These are phyloP conservation scores for Cladosporium velox DNA, from an alignment of 2,329 filamentous ascomycete species.

Conservation along the genomic window DNA sequence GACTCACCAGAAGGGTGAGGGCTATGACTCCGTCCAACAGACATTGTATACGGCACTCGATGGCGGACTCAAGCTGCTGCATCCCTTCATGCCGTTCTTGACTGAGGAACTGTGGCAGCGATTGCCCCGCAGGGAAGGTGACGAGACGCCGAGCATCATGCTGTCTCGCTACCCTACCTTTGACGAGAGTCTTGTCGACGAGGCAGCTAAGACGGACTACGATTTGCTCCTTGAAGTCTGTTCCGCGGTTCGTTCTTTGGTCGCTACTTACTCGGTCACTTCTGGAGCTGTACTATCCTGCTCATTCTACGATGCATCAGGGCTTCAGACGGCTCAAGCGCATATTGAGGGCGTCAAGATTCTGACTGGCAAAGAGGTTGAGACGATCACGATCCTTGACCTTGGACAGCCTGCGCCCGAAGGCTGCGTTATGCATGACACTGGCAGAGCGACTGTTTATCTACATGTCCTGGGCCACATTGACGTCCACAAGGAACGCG, in stretches of 20 bases:
- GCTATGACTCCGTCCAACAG: conserved; percentile 72
- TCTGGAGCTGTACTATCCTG: not conserved
- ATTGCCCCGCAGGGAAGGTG: conserved; percentile 69
- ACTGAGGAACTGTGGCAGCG: conserved; percentile 85
- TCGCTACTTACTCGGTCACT: not conserved
- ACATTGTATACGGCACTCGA: conserved; percentile 82
- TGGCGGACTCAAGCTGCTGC: conserved; percentile 70
- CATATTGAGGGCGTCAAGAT: not conserved
- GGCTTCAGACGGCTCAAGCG: not conserved
- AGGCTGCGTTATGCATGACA: not conserved
- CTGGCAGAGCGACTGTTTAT: not conserved
- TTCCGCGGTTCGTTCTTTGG: not conserved
- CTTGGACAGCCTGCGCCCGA: not conserved
- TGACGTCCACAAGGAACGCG: conserved; percentile 79
- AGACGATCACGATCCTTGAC: not conserved
- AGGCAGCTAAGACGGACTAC: not conserved
- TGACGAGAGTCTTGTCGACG: not conserved
- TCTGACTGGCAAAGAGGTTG: not conserved
- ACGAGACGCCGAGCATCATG: conserved; percentile 38
- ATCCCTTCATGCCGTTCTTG: conserved; percentile 79
- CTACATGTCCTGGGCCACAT: conserved; percentile 74
- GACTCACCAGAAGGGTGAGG: conserved; percentile 48
- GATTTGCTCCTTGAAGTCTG: not conserved
- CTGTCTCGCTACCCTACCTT: not conserved
- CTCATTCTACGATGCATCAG: not conserved